These are phyloP conservation scores for Jatropha podagrica DNA, from an alignment of 441 rosid genomes.

Conservation along the genomic window DNA sequence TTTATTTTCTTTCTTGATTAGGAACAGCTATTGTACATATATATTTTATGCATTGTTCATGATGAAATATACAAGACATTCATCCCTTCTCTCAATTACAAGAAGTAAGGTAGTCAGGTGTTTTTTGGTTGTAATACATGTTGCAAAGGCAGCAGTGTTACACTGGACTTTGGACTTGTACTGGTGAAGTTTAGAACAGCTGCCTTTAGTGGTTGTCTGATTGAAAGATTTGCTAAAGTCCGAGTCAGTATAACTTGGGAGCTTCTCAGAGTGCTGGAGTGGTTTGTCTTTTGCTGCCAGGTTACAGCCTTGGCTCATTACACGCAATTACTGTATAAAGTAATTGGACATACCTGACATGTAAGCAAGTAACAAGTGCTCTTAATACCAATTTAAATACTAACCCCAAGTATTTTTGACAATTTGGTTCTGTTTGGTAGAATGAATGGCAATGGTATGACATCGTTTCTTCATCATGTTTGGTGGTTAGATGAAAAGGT, in stretches of 20 bases:
- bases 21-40: too few relatives aligned
- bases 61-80: too few relatives aligned
- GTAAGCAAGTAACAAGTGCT: neutral
- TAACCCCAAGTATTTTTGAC: neutral
- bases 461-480: neutral
- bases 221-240: neutral
- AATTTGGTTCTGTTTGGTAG: neutral
- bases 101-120: neutral
- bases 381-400: neutral
- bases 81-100: too few relatives aligned
- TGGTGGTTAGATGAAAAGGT: neutral
- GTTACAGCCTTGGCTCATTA: neutral
- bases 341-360: neutral
- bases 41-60: too few relatives aligned
- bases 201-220: neutral
- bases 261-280: neutral
- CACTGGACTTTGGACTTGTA: neutral
- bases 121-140: neutral
- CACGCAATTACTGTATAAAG: neutral
- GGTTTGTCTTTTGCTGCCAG: neutral
- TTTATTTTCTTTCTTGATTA: too few relatives aligned
- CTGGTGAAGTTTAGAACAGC: neutral
- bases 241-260: neutral
- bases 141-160: neutral
- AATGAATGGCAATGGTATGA: neutral